Base-by-base conservation (phyloP, 1,284 basidiomycete genomes). In the Hemileia vastatrix region DNA sequence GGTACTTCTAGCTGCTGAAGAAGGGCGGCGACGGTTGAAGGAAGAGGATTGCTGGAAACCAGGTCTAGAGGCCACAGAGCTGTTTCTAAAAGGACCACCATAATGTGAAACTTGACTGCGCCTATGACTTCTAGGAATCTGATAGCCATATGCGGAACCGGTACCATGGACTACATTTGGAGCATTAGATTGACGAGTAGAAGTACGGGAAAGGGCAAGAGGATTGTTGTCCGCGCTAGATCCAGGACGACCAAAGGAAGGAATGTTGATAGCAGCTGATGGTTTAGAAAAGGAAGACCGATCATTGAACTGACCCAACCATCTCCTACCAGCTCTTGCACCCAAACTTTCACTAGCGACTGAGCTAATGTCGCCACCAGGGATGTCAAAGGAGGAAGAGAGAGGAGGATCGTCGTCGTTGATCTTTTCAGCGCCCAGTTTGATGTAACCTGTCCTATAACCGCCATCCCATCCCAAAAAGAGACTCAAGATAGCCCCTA, bases 381-480 rank as follows among this genome's bases (percentile, higher is more conserved):
- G 2, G 65, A 62, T 40, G 65, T 63, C 18, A 56, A 49, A 57
- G 27, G 27, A 66, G 75, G 19, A 56, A 32, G 57, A 43, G 76
- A 73, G 13, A 71, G 64, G 9, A 78, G 76, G 55, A 24, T 45
- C 50, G 44, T 43, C 27, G 45, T 43, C 47, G 36, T 49, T 54
- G n/a, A n/a, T n/a, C n/a, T n/a, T n/a, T n/a, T n/a, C n/a, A n/a
- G n/a, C 80, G 3, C 83, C 80, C 8, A 96, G 82, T 27, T 83
- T 84, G 67, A 96, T 93, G 0, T 84, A 82, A 6, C 90, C 90
- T 65, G 86, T 83, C 43, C 88, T 82, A 21, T 90, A 87, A 27
- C 92, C 91, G 62, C 90, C 93, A 73, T 98, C 91, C 67, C 83
- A 85, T 15, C 85, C 88, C 51, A 98, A 83, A 79, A 96, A 95